These are phyloP conservation scores for Podospora sp. DNA, from an alignment of 495 filamentous ascomycete species.

Conservation along the genomic window DNA sequence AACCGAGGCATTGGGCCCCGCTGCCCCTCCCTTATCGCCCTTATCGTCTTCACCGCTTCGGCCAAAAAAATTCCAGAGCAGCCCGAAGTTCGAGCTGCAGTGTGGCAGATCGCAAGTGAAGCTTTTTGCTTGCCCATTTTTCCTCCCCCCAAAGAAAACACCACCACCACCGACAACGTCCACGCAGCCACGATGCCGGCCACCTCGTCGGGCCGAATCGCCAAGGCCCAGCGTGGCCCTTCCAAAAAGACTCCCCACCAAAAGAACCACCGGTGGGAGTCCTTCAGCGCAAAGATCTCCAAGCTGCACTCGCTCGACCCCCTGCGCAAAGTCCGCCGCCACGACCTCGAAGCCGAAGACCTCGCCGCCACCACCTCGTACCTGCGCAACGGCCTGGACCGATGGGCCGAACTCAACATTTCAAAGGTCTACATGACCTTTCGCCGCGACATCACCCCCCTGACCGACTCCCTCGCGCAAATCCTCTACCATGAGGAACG, in stretches of 20 bases:
- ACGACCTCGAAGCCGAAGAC: conserved; percentile 77
- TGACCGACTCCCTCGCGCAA: conserved; percentile 88
- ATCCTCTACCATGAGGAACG: conserved; percentile 83
- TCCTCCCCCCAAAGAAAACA: conserved; percentile 10
- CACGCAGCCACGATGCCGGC: conserved; percentile 48
- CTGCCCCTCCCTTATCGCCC: conserved; percentile 33
- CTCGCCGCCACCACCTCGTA: conserved; percentile 72
- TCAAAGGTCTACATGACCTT: conserved; percentile 79
- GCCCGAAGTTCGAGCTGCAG: neutral
- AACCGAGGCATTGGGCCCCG: neutral
- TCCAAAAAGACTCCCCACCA: conserved; percentile 71
- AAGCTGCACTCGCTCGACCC: conserved; percentile 88
- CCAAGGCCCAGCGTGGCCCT: conserved; percentile 61
- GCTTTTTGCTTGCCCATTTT: conserved; percentile 8
- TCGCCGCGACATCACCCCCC: conserved; percentile 66
- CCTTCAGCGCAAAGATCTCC: conserved; percentile 88
- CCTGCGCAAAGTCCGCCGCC: conserved; percentile 78
- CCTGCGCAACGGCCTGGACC: conserved; percentile 76
- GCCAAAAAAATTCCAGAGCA: conserved; percentile 35
- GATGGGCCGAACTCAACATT: conserved; percentile 89
- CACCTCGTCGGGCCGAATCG: conserved; percentile 64
- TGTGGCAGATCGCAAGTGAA: conserved; percentile 7
- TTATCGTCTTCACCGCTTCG: conserved; percentile 33
- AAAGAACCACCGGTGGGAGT: conserved; percentile 85
- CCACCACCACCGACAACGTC: conserved; percentile 12